Conservation (phyloP, 331 rosid species). For the Malus hybrid region DNA sequence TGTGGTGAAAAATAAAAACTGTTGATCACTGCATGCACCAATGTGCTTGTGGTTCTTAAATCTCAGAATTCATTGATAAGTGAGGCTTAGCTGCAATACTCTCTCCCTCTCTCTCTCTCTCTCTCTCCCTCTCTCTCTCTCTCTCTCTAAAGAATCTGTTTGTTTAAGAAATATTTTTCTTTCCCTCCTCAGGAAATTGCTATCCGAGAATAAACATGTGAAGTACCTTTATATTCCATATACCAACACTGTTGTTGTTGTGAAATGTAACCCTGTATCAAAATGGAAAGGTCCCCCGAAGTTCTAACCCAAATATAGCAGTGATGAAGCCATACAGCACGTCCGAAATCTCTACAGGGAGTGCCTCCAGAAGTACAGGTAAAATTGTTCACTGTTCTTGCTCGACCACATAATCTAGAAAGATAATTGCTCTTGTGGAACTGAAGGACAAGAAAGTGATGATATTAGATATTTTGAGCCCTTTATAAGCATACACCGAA, state of each 20-base stretch:
- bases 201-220: slow-evolving; percentile 83
- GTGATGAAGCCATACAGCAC: slow-evolving; percentile 77
- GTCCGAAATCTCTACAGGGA: slow-evolving; percentile 67
- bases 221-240: slow-evolving; percentile 85
- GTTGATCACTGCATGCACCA: neutral
- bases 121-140: neutral
- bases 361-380: slow-evolving; percentile 67
- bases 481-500: neutral
- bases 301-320: slow-evolving; percentile 65
- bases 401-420: slow-evolving; percentile 6
- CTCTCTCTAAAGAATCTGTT: neutral
- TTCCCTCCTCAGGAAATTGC: slow-evolving; percentile 52
- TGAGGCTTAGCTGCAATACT: neutral
- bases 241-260: slow-evolving; percentile 70
- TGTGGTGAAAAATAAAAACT: neutral
- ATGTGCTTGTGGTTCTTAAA: neutral
- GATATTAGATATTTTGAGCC: neutral
- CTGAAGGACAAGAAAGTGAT: neutral
- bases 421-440: neutral
- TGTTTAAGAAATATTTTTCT: neutral
- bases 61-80: neutral
- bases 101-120: neutral
- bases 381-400: slow-evolving; percentile 2
- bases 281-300: slow-evolving; percentile 88
- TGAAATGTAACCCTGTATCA: slow-evolving; percentile 86